phyloP scores from a whole-genome alignment of 2,329 filamentous ascomycete species.

The Fusarium dlaminii region DNA sequence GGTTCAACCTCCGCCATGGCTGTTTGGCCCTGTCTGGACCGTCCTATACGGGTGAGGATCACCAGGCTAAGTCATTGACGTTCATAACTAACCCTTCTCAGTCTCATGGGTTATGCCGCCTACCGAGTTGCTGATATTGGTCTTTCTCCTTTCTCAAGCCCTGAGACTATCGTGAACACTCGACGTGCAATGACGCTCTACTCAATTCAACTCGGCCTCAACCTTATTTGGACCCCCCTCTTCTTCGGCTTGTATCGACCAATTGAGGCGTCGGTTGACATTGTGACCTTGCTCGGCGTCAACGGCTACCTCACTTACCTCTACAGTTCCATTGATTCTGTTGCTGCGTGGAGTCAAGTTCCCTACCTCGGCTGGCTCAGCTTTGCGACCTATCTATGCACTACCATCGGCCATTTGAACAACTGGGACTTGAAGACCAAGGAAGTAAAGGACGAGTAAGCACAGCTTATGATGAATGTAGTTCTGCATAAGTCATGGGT shows the following conservation, averaged over 20 bases:
- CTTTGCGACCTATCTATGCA: conserved; percentile 87
- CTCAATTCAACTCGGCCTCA: conserved; percentile 84
- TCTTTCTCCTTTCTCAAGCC: conserved; percentile 64
- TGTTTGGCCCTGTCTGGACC: conserved; percentile 74
- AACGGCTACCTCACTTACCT: conserved; percentile 79
- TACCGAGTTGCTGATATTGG: conserved; percentile 77
- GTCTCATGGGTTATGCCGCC: conserved; percentile 87
- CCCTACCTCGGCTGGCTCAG: conserved; percentile 89
- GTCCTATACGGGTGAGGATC: conserved; percentile 65
- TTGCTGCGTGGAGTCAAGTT: conserved; percentile 77
- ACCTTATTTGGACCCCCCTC: conserved; percentile 90
- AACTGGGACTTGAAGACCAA: conserved; percentile 65
- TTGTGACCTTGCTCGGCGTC: conserved; percentile 75
- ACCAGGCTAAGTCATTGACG: background rate
- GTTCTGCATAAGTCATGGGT: background rate
- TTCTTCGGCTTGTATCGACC: conserved; percentile 86
- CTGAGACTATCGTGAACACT: conserved; percentile 65
- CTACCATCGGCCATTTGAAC: conserved; percentile 74
- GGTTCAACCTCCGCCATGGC: conserved; percentile 66
- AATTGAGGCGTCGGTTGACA: conserved; percentile 77
- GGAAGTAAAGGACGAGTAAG: conserved; percentile 36
- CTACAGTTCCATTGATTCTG: conserved; percentile 78
- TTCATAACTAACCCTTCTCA: conserved; percentile 22
- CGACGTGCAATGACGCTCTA: conserved; percentile 81
- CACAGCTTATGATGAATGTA: conserved; percentile 25